These are phyloP conservation scores for Mytilinidion resinicola DNA, from an alignment of 495 filamentous ascomycete species.

Conservation along the genomic window DNA sequence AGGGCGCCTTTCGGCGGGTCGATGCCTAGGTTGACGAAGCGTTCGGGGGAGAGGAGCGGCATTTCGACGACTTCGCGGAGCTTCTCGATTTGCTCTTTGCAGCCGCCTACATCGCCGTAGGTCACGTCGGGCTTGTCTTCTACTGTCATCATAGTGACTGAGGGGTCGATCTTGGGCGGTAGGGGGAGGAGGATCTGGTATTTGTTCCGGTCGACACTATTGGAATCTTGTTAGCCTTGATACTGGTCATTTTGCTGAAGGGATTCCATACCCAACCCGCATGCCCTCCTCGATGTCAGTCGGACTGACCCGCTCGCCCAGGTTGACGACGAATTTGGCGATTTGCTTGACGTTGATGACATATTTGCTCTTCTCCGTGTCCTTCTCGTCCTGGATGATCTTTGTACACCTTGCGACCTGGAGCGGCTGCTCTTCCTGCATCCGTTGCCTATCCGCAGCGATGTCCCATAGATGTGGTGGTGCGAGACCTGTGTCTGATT, in stretches of 20 bases:
- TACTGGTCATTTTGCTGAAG: not conserved
- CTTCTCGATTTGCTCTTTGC: slow-evolving; percentile 99
- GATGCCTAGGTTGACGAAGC: slow-evolving; percentile 95
- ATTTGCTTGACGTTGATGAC: slow-evolving; percentile 99
- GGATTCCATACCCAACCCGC: slow-evolving; percentile 68
- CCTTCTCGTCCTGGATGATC: slow-evolving; percentile 96
- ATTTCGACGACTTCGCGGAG: slow-evolving; percentile 97
- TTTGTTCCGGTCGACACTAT: slow-evolving; percentile 91
- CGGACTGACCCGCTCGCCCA: slow-evolving; percentile 92
- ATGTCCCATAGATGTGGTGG: slow-evolving; percentile 99
- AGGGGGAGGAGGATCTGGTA: slow-evolving; percentile 96
- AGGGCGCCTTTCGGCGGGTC: slow-evolving; percentile 97
- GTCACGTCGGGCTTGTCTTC: slow-evolving; percentile 99
- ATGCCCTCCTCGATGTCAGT: slow-evolving; percentile 99
- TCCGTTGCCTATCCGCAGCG: slow-evolving; percentile 92
- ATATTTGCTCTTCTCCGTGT: slow-evolving; percentile 98
- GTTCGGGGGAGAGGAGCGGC: slow-evolving; percentile 90
- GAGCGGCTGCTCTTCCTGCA: slow-evolving; percentile 95
- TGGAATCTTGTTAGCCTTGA: not conserved
- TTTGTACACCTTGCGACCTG: slow-evolving; percentile 98
- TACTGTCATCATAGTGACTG: slow-evolving; percentile 99
- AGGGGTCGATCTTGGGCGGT: slow-evolving; percentile 98
- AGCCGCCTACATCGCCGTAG: slow-evolving; percentile 96
- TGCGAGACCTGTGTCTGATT: slow-evolving; percentile 97
- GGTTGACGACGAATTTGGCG: slow-evolving; percentile 97